A percentile compares a stretch with the other conserved stretches of the same genome.
phyloP scores from a whole-genome alignment of 2,329 filamentous ascomycete species.

The Aspergillus aculeatus region DNA sequence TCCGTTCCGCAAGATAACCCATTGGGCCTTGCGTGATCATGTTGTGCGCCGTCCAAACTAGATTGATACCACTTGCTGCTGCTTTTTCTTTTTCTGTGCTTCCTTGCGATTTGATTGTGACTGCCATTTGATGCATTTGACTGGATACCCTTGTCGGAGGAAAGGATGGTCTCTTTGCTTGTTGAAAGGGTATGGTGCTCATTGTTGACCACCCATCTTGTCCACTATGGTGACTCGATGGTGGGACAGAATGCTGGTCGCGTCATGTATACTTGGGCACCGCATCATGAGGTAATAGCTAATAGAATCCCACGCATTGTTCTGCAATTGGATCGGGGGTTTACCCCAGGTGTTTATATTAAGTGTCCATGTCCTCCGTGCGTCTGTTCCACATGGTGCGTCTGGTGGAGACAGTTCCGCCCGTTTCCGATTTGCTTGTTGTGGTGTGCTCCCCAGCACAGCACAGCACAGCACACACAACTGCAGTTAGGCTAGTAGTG shows the following conservation, averaged over 20 bases:
- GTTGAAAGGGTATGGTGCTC: constrained; percentile 20
- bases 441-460: no score
- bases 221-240: constrained; percentile 25
- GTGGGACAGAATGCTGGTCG: constrained; percentile 12
- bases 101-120: constrained; percentile 22
- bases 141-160: constrained; percentile 38
- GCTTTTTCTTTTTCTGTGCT: constrained; percentile 33
- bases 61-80: constrained; percentile 41
- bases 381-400: not conserved
- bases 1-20: constrained; percentile 33
- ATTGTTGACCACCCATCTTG: constrained; percentile 19
- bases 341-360: constrained; percentile 2
- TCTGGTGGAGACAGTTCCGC: not conserved
- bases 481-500: not conserved
- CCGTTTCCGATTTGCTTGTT: not conserved
- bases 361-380: not conserved
- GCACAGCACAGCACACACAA: no score
- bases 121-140: constrained; percentile 27
- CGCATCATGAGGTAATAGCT: constrained; percentile 39
- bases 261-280: constrained; percentile 25
- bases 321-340: constrained; percentile 11
- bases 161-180: constrained; percentile 26
- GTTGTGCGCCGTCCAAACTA: constrained; percentile 31
- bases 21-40: constrained; percentile 24
- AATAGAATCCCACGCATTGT: constrained; percentile 36